A percentile compares a stretch with the other conserved stretches of the same genome.
Evolutionary conservation across 768 basidiomycete genomes (phyloP).

Genomic region (Leccinum longicurvipes): DNA sequence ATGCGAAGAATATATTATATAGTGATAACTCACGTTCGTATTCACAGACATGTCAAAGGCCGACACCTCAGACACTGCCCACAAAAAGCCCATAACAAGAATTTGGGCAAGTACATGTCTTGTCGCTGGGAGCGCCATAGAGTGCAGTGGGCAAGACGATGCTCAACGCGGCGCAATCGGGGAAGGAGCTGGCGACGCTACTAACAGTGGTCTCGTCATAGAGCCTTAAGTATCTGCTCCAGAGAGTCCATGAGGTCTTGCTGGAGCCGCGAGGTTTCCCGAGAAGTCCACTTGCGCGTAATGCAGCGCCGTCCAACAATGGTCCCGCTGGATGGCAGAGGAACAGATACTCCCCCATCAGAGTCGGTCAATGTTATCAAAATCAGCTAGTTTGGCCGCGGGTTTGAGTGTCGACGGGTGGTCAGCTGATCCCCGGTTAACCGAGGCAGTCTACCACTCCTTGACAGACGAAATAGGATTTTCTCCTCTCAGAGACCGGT

Average conservation of each 20-base stretch:
- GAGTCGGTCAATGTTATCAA: not conserved
- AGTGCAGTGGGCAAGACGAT: not conserved
- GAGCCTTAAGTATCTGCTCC: conserved; percentile 10
- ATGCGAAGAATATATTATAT: not conserved
- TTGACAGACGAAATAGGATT: not conserved
- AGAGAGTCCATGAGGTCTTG: too few species aligned
- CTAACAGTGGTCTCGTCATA: not conserved
- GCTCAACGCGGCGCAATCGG: not conserved
- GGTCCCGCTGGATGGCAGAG: not conserved
- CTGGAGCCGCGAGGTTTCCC: not conserved
- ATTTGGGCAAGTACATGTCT: not conserved
- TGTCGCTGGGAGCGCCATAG: not conserved
- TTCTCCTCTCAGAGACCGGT: not conserved
- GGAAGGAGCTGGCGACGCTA: not conserved
- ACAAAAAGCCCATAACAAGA: not conserved
- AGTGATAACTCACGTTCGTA: conserved; percentile 18
- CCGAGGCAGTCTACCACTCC: not conserved
- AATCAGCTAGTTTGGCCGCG: not conserved
- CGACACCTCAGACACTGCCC: not conserved
- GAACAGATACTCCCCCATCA: conserved; percentile 4
- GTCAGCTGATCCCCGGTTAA: not conserved
- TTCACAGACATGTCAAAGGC: conserved; percentile 19
- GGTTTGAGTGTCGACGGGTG: not conserved
- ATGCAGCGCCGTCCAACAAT: not conserved
- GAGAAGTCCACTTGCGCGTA: not conserved